phyloP scores from a whole-genome alignment of 768 basidiomycete genomes.

The Tubosaeta sp. region DNA sequence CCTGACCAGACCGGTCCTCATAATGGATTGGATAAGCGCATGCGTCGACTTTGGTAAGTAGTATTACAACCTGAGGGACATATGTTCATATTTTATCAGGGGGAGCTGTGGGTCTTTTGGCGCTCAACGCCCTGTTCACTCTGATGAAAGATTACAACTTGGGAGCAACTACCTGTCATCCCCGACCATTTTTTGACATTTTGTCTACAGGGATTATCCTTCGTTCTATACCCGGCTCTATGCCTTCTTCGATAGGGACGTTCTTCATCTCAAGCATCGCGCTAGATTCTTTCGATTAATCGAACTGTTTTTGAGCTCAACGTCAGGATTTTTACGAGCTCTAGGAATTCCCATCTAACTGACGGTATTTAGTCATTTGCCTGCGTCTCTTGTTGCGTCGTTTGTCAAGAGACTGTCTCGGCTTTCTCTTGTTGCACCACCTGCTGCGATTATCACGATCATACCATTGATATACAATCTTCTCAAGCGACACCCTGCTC shows the following conservation, averaged over 20 bases:
- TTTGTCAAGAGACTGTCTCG: constrained; percentile 90
- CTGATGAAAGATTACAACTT: constrained; percentile 92
- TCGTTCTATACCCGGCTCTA: constrained; percentile 93
- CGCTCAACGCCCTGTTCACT: constrained; percentile 86
- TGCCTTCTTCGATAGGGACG: constrained; percentile 78
- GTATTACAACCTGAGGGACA: not conserved
- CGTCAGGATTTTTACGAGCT: constrained; percentile 50
- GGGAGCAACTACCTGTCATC: constrained; percentile 42
- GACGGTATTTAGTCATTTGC: constrained; percentile 64
- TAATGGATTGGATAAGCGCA: constrained; percentile 90
- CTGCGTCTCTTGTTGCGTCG: constrained; percentile 86
- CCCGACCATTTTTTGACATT: not conserved
- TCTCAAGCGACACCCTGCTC: constrained; percentile 83
- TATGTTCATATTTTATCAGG: constrained; percentile 40
- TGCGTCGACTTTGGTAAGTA: constrained; percentile 76
- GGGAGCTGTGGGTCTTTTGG: constrained; percentile 80
- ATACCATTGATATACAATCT: constrained; percentile 95
- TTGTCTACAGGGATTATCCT: constrained; percentile 76
- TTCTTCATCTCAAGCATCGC: constrained; percentile 89
- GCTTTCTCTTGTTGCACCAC: constrained; percentile 79
- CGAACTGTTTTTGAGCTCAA: constrained; percentile 88
- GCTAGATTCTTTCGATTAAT: constrained; percentile 92
- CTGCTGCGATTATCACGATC: constrained; percentile 85
- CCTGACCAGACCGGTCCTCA: constrained; percentile 66
- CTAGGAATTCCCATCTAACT: constrained; percentile 1